Conservation (phyloP, 768 basidiomycete genomes). For the Tulasnella sp. region DNA sequence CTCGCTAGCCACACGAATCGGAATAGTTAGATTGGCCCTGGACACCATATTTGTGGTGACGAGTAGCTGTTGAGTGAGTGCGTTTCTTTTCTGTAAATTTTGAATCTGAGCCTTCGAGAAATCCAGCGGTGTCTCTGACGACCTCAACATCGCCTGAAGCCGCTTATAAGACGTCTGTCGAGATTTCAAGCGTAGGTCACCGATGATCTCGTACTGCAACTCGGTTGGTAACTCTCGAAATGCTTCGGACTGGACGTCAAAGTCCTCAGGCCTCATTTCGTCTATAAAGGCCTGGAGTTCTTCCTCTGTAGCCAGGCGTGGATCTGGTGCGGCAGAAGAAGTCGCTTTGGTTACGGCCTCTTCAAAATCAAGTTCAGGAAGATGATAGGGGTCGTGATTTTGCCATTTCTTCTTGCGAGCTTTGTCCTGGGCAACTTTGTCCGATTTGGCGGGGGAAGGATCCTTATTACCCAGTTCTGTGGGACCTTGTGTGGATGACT, state of each 20-base stretch:
- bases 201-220: conserved; percentile 95
- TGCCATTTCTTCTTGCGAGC: conserved; percentile 14
- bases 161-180: conserved; percentile 88
- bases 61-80: conserved; percentile 84
- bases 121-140: conserved; percentile 72
- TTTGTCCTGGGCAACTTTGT: conserved; percentile 44
- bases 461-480: conserved; percentile 20
- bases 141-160: conserved; percentile 77
- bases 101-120: conserved; percentile 95
- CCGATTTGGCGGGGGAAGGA: conserved; percentile 25
- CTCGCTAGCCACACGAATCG: conserved; percentile 88
- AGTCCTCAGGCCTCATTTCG: conserved; percentile 90
- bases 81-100: conserved; percentile 77
- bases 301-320: conserved; percentile 90
- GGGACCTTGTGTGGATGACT: conserved; percentile 22
- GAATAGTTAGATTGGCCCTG: conserved; percentile 78
- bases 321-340: conserved; percentile 56
- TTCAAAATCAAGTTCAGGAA: conserved; percentile 71
- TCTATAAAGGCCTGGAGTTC: conserved; percentile 89
- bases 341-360: conserved; percentile 50
- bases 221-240: conserved; percentile 91
- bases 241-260: conserved; percentile 79
- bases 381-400: conserved; percentile 75
- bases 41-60: conserved; percentile 88
- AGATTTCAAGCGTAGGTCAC: conserved; percentile 87